Percentiles rank a stretch among this genome's conserved stretches.
Conservation (phyloP, 192 early-diverging fungal species). For the Spizellomyces punctatus region DNA sequence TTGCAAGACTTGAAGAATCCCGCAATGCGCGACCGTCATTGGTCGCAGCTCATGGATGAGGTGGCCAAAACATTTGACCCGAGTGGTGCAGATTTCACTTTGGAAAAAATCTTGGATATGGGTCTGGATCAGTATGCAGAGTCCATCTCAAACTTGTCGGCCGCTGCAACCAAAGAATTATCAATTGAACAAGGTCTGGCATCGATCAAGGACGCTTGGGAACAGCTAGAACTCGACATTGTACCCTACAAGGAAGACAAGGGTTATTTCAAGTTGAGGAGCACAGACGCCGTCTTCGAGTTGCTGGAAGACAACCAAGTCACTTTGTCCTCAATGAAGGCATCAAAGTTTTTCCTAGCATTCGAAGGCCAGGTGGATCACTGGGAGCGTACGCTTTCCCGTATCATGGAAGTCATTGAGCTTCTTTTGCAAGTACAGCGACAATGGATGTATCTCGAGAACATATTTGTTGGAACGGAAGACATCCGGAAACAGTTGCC, state of each 20-base stretch:
- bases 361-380: conserved; percentile 60
- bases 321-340: conserved; percentile 63
- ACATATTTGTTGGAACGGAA: conserved; percentile 62
- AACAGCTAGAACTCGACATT: conserved; percentile 53
- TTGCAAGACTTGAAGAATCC: conserved; percentile 57
- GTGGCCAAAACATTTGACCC: conserved; percentile 60
- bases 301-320: conserved; percentile 67
- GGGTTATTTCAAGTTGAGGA: conserved; percentile 58
- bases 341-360: conserved; percentile 56
- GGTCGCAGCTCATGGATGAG: conserved; percentile 60
- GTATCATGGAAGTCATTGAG: conserved; percentile 58
- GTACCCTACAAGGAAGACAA: conserved; percentile 63
- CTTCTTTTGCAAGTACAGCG: conserved; percentile 55
- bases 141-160: conserved; percentile 48
- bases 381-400: conserved; percentile 59
- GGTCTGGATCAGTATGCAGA: conserved; percentile 60
- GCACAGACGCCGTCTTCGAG: conserved; percentile 56
- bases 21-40: conserved; percentile 59
- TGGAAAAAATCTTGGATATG: conserved; percentile 58
- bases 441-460: conserved; percentile 68
- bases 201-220: conserved; percentile 52
- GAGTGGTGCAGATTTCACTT: conserved; percentile 49
- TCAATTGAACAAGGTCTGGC: conserved; percentile 59
- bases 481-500: conserved; percentile 65
- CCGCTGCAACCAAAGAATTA: conserved; percentile 57